phyloP scores from a whole-genome alignment of 179 eudicot genomes.

The Spergularia azorica region DNA sequence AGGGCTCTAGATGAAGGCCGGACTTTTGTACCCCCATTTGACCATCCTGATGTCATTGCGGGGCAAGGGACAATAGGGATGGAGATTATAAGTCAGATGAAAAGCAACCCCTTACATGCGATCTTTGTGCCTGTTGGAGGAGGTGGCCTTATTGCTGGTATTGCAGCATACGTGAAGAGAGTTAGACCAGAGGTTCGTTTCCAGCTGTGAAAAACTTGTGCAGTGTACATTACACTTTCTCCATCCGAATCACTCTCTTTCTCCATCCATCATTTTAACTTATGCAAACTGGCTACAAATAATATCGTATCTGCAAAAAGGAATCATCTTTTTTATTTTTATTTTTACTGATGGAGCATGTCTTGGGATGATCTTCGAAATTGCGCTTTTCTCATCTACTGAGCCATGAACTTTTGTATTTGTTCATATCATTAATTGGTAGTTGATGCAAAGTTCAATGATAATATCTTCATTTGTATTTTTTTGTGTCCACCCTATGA shows the following conservation, averaged over 20 bases:
- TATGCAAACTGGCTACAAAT: neutral
- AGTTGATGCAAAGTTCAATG: neutral
- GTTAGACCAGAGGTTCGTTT: constrained; percentile 78
- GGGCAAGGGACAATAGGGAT: constrained; percentile 97
- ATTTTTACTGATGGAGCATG: neutral
- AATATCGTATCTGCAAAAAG: neutral
- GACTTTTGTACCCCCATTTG: constrained; percentile 94
- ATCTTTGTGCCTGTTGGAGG: constrained; percentile 98
- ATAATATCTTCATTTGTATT: too few relatives aligned
- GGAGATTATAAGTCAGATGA: constrained; percentile 86
- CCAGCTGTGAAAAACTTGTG: neutral
- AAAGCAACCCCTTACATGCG: constrained; percentile 67
- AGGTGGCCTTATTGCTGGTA: constrained; percentile 95
- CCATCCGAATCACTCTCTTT: neutral
- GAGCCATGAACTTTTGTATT: neutral
- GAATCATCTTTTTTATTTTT: neutral
- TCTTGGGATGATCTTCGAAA: neutral
- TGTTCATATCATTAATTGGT: neutral
- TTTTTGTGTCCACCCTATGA: neutral
- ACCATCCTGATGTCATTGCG: constrained; percentile 85
- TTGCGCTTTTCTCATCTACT: neutral
- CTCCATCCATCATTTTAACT: neutral
- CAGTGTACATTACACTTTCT: neutral
- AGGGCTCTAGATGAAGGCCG: constrained; percentile 71
- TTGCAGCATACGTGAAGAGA: constrained; percentile 94